phyloP scores from a whole-genome alignment of 2,329 filamentous ascomycete species.

The Trichoderma lentiforme region DNA sequence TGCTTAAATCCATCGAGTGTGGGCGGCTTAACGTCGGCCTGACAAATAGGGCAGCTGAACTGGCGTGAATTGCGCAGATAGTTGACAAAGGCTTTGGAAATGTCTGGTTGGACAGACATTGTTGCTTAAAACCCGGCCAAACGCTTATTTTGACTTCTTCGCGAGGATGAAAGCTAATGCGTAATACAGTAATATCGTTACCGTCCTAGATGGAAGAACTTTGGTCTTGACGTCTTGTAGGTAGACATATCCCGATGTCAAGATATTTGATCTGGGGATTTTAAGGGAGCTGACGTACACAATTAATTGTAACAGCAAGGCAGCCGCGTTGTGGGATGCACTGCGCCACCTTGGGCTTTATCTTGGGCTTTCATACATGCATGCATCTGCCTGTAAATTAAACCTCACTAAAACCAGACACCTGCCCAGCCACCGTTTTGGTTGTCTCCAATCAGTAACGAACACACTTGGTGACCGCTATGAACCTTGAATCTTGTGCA shows the following conservation, averaged over 20 bases:
- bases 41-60: conserved; percentile 26
- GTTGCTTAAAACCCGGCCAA: not conserved
- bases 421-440: not conserved
- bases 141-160: not conserved
- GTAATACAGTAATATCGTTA: not conserved
- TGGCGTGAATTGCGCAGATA: conserved; percentile 26
- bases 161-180: not conserved
- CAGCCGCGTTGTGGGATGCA: not conserved
- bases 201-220: no score
- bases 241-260: not conserved
- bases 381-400: not conserved
- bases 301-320: not conserved
- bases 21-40: conserved; percentile 14
- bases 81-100: conserved; percentile 21
- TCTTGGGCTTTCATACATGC: not conserved
- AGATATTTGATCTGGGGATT: not conserved
- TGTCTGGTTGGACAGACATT: not conserved
- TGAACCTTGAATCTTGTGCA: not conserved
- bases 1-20: conserved; percentile 26
- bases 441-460: not conserved
- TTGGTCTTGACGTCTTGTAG: not conserved
- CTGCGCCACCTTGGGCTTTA: not conserved
- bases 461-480: not conserved
- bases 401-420: not conserved
- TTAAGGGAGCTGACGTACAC: not conserved